Base-by-base conservation (phyloP, 345 rosid genomes). In the Arabis alpina region DNA sequence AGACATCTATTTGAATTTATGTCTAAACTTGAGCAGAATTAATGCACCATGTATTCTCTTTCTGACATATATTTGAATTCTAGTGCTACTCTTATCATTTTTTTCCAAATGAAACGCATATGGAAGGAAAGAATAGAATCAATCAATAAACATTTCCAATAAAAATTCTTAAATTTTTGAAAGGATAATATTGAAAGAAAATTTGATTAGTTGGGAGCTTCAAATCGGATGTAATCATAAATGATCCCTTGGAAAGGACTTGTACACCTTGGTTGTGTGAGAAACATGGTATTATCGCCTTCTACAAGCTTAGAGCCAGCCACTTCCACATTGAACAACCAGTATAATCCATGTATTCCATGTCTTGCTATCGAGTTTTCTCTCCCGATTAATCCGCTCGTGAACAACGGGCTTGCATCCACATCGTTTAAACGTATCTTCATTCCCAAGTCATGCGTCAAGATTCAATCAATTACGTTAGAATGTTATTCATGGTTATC, bases 321-420 rank as follows among this genome's bases (percentile, higher is more conserved):
- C 34, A 93, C 74, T 6, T 86, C 90, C 25, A 88, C 84, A 23
- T 61, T 80, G 72, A 79, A 88, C n/a, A n/a, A n/a, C n/a, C n/a
- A n/a, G n/a, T n/a, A n/a, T n/a, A n/a, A n/a, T n/a, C n/a, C n/a
- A n/a, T n/a, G n/a, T n/a, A n/a, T n/a, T n/a, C n/a, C n/a, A n/a
- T n/a, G n/a, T n/a, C n/a, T n/a, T n/a, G n/a, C 92, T 34, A 90
- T 82, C n/a, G 98, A 67, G 74, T 90, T 93, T 66, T 90, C 98
- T 74, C 77, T 82, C 55, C 97, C 98, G 2, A 87, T 83, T 54
- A 82, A 30, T 61, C 98, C 96, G 27, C 82, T 88, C 14, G 92
- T 75, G 79, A 88, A 92, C 36, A 84, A 32, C 0, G 88, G 82
- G n/a, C 68, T 82, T 51, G 79, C 50, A 43, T 61, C 81, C 6